Percentiles rank a stretch among this genome's conserved stretches.
Conservation (phyloP, 345 rosid species). For the Acer saccharum region DNA sequence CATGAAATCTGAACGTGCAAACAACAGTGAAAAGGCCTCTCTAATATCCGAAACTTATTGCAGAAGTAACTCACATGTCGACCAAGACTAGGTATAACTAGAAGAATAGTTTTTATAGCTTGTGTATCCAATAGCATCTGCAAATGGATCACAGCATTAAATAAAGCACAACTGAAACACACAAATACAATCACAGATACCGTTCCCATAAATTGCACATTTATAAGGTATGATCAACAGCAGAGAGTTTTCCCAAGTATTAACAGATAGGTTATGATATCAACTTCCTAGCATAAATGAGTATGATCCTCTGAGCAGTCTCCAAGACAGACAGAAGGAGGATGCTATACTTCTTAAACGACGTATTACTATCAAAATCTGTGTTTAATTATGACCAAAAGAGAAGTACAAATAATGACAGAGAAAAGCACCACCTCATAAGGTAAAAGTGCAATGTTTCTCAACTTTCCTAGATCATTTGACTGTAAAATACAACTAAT, state of each 20-base stretch:
- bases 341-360: no score
- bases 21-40: not conserved
- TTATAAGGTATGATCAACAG: not conserved
- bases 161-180: not conserved
- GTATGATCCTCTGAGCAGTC: no score
- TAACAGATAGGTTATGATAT: not conserved
- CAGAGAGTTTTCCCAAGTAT: not conserved
- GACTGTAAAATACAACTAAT: no score
- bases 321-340: no score
- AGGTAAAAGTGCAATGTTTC: no score
- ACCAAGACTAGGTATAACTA: conserved; percentile 92
- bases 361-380: no score
- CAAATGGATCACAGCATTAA: conserved; percentile 23
- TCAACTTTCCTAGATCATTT: no score
- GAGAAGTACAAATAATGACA: no score
- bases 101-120: conserved; percentile 89
- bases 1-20: not conserved
- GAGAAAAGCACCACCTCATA: no score
- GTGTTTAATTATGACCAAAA: no score
- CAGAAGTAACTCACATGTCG: conserved; percentile 63
- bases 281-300: not conserved
- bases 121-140: conserved; percentile 97
- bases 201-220: not conserved
- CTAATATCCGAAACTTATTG: not conserved
- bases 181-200: not conserved